Percentiles rank a stretch among this genome's conserved stretches.
These are phyloP conservation scores for Saturnispora sanitii DNA, from an alignment of 805 yeast genomes.

Conservation along the genomic window DNA sequence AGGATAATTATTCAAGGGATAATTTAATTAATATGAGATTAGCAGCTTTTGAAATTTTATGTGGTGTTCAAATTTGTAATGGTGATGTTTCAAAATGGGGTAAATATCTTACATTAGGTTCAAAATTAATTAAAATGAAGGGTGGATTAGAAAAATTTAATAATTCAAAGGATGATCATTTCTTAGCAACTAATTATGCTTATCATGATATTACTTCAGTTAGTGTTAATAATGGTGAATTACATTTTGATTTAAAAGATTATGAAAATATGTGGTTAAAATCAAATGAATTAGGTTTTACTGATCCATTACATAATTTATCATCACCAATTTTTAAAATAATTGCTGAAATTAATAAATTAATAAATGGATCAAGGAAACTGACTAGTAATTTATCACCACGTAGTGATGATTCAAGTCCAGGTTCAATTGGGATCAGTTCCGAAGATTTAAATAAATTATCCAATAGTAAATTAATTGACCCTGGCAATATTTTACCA, in stretches of 20 bases:
- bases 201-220: conserved; percentile 71
- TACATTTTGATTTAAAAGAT: conserved; percentile 53
- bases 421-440: conserved; percentile 4
- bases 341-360: conserved; percentile 57
- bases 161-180: conserved; percentile 49
- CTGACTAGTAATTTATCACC: conserved; percentile 5
- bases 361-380: conserved; percentile 32
- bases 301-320: conserved; percentile 67
- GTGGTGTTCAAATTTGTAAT: conserved; percentile 75
- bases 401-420: conserved; percentile 1
- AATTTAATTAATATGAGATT: conserved; percentile 35
- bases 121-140: conserved; percentile 45
- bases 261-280: conserved; percentile 43
- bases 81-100: conserved; percentile 79
- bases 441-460: conserved; percentile 10
- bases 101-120: conserved; percentile 53
- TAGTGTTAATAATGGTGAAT: conserved; percentile 48
- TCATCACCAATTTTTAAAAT: conserved; percentile 57
- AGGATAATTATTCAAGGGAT: conserved; percentile 19
- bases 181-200: conserved; percentile 70
- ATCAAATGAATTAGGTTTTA: conserved; percentile 31
- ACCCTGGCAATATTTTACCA: conserved; percentile 15
- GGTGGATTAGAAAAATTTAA: conserved; percentile 52
- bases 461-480: conserved; percentile 3
- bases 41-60: conserved; percentile 57